These are phyloP conservation scores for Pseudognaphalium luteoalbum DNA, from an alignment of 129 eudicot species.

Conservation along the genomic window DNA sequence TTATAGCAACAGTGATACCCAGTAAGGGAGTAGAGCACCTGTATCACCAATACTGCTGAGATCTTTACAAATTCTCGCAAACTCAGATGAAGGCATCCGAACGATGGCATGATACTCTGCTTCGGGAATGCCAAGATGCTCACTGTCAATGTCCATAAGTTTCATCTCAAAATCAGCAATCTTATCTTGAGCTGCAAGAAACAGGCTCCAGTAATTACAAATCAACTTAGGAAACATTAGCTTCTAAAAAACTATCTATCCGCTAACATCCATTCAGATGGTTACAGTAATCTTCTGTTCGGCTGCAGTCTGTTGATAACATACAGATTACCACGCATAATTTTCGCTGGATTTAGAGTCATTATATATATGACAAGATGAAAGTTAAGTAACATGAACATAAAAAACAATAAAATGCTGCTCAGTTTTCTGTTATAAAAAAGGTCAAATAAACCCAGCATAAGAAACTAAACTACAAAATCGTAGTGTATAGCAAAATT, in stretches of 20 bases:
- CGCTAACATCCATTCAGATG: not conserved
- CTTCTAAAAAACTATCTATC: conserved; percentile 5
- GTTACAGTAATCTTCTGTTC: not conserved
- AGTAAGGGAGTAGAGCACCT: conserved; percentile 36
- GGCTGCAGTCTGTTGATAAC: not conserved
- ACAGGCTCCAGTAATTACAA: conserved; percentile 3
- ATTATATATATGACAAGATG: not conserved
- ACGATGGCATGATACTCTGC: conserved; percentile 94
- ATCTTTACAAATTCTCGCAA: conserved; percentile 93
- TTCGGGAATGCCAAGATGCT: conserved; percentile 91
- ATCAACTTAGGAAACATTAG: not conserved
- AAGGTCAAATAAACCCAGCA: not conserved
- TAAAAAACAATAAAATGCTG: not conserved
- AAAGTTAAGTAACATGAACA: not conserved
- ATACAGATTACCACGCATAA: not conserved
- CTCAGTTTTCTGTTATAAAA: not conserved
- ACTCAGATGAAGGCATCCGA: conserved; percentile 86
- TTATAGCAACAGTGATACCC: no score
- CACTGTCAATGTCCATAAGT: conserved; percentile 96
- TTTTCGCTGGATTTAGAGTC: not conserved
- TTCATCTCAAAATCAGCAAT: conserved; percentile 95
- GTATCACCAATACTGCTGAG: conserved; percentile 97
- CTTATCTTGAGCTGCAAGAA: conserved; percentile 80
- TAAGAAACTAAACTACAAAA: not conserved
- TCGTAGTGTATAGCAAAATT: not conserved